phyloP scores from a whole-genome alignment of 768 basidiomycete species.

The Tricholoma flavovirens region DNA sequence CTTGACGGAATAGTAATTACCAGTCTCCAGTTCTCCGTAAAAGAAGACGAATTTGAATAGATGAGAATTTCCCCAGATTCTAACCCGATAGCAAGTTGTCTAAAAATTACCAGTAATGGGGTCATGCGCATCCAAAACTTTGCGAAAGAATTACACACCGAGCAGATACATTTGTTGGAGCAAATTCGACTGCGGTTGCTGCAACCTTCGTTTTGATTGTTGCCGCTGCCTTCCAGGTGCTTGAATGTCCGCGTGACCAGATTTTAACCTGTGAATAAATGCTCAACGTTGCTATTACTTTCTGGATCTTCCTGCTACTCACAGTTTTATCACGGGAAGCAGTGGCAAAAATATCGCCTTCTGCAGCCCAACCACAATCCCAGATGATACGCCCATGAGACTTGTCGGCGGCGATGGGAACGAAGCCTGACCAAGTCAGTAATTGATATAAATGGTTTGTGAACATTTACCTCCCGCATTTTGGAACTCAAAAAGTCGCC shows the following conservation, averaged over 20 bases:
- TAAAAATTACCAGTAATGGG: conserved; percentile 10
- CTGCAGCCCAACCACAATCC: conserved; percentile 86
- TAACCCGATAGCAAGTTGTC: conserved; percentile 74
- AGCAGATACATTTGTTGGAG: conserved; percentile 22
- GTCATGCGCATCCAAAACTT: neutral
- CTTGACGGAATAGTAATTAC: conserved; percentile 40
- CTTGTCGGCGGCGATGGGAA: conserved; percentile 64
- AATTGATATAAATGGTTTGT: neutral
- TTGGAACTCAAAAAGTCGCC: conserved; percentile 67
- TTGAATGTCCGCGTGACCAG: conserved; percentile 48
- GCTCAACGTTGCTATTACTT: neutral
- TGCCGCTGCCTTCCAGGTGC: conserved; percentile 49
- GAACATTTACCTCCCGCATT: conserved; percentile 35
- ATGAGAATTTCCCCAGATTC: conserved; percentile 76
- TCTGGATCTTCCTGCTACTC: conserved; percentile 13
- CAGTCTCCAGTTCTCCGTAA: conserved; percentile 40
- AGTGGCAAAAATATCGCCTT: conserved; percentile 81
- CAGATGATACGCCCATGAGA: conserved; percentile 91
- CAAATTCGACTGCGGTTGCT: conserved; percentile 76
- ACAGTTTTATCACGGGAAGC: conserved; percentile 95
- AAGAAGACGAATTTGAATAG: conserved; percentile 35
- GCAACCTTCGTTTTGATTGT: conserved; percentile 71
- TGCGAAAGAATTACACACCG: conserved; percentile 27
- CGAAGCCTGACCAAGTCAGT: conserved; percentile 43
- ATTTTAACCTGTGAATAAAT: conserved; percentile 62